Evolutionary conservation across 495 filamentous ascomycete genomes (phyloP).

Genomic region (Daldinia loculata): DNA sequence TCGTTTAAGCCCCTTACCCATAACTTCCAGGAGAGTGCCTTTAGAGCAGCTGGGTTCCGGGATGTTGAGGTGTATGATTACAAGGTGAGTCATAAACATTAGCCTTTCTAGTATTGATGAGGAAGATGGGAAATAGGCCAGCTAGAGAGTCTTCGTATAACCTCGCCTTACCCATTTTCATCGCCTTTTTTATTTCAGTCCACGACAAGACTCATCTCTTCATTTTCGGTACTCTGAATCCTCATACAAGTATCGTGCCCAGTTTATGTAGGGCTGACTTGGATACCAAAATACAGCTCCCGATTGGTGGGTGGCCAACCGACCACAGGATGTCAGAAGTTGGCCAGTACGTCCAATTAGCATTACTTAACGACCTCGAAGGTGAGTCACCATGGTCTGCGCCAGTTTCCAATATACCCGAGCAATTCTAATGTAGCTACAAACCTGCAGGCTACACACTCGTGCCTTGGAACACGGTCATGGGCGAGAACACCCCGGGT

Average conservation of each 20-base stretch:
- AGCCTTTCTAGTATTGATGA: not conserved
- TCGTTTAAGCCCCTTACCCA: slow-evolving; percentile 38
- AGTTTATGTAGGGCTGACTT: slow-evolving; percentile 31
- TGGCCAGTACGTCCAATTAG: slow-evolving; percentile 36
- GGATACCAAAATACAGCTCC: slow-evolving; percentile 13
- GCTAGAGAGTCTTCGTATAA: not conserved
- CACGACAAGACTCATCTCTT: not conserved
- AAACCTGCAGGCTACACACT: slow-evolving; percentile 29
- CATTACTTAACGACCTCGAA: slow-evolving; percentile 39
- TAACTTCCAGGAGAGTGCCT: slow-evolving; percentile 62
- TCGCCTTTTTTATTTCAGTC: not conserved
- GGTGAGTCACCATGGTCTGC: slow-evolving; percentile 5
- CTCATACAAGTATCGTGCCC: not conserved
- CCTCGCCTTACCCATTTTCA: not conserved
- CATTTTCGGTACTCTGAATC: not conserved
- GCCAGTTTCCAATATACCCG: not conserved
- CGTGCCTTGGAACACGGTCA: slow-evolving; percentile 33
- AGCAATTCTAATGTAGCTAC: not conserved
- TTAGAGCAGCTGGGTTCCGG: slow-evolving; percentile 65
- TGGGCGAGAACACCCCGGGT: slow-evolving; percentile 32
- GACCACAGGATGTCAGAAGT: slow-evolving; percentile 64
- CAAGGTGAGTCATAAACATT: slow-evolving; percentile 20
- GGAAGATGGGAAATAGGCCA: not conserved
- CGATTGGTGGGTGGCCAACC: slow-evolving; percentile 42
- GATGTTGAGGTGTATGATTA: slow-evolving; percentile 52